phyloP scores from a whole-genome alignment of 116 monocot genomes.

The Papilionanthe hybrid region DNA sequence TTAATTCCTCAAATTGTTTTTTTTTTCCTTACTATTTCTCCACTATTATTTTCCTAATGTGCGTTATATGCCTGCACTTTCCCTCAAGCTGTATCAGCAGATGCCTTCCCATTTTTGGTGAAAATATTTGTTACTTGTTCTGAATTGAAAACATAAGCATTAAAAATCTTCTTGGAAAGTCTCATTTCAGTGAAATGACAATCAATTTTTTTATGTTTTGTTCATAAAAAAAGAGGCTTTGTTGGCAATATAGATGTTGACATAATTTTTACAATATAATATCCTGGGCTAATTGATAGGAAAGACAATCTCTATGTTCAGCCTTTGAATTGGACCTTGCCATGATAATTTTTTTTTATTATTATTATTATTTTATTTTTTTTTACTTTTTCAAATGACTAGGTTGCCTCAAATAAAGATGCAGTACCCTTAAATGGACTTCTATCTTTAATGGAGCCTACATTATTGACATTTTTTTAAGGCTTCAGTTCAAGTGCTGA shows the following conservation, averaged over 20 bases:
- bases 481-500: no score
- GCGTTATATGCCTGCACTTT: no score
- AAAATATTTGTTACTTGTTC: no score
- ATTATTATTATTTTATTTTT: no score
- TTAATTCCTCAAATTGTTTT: no score
- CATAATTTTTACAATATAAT: neutral
- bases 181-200: neutral
- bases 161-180: neutral
- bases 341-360: no score
- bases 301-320: neutral
- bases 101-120: no score
- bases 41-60: no score
- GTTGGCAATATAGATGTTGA: neutral
- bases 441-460: neutral
- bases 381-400: neutral
- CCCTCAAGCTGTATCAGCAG: no score
- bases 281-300: neutral
- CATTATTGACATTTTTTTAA: no score
- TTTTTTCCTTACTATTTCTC: no score
- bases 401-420: neutral
- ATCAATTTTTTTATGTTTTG: neutral
- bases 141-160: neutral
- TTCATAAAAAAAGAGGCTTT: neutral
- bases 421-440: neutral
- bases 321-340: neutral